Conservation (phyloP, 176 grass and related monocot genomes). For the Saccharum officinarum region DNA sequence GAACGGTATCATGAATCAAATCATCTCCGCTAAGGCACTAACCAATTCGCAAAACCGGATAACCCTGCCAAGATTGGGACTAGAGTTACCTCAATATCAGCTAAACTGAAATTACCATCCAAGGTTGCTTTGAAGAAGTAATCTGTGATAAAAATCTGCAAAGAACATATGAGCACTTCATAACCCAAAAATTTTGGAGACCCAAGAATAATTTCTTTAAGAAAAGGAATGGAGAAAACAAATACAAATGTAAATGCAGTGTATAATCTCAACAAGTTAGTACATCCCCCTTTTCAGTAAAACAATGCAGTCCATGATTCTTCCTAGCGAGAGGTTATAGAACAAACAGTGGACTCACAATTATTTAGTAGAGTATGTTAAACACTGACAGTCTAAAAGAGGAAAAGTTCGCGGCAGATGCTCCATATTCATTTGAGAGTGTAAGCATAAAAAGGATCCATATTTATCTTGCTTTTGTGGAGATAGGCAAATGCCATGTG, state of each 20-base stretch:
- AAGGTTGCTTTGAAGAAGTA: conserved; percentile 94
- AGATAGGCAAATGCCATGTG: background rate
- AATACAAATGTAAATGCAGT: background rate
- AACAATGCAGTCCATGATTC: background rate
- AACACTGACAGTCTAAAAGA: background rate
- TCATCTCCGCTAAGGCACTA: background rate
- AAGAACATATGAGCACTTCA: background rate
- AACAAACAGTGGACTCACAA: background rate
- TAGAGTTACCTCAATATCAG: conserved; percentile 82
- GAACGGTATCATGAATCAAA: conserved; percentile 13
- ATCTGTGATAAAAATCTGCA: conserved; percentile 94
- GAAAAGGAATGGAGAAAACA: background rate
- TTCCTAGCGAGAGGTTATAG: background rate
- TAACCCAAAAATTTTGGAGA: conserved; percentile 3
- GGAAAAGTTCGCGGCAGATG: background rate
- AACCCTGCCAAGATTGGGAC: background rate
- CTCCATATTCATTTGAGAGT: background rate
- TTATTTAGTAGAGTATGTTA: background rate
- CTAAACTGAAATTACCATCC: conserved; percentile 62
- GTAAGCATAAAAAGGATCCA: background rate
- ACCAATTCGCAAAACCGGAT: background rate
- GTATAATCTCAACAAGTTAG: conserved; percentile 12
- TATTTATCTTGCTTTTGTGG: background rate
- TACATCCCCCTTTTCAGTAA: background rate
- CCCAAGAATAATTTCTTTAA: background rate